Evolutionary conservation across 2,329 filamentous ascomycete species (phyloP), one percentile per base, ranked within the genome.

Genomic region (Colletotrichum higginsianum): DNA sequence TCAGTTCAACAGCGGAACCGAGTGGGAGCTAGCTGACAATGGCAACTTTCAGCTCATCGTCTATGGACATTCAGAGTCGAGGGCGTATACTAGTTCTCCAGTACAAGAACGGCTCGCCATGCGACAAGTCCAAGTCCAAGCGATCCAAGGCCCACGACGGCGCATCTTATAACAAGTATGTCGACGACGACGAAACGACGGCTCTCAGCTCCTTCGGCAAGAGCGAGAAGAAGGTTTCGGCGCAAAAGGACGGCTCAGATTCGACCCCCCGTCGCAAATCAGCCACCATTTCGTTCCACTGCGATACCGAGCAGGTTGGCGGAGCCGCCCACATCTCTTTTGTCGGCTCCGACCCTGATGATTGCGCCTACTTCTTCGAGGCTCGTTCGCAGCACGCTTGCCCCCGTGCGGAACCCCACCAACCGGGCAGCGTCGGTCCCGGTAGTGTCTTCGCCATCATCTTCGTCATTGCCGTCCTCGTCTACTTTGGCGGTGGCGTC

Each of bases 301-400:
- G 96, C 85, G 95, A 98, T 79, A 90, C 90, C 73, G 95, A 98
- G 77, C 91, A 94, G 1, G 85, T 92, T 2, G 88, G 87, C 40
- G 89, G 89, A 5, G 87, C 89, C 50, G 92, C 95, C 4, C 88
- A 89, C 5, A 86, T 96, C 47, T 94, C 94, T 23, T 99, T 98
- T 80, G 92, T 98, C 71, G 94, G 93, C 71, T 85, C 86, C 53
- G 92, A 95, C 73, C 92, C 94, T 50, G 95, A 98, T 79, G 92
- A 97, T 72, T 99, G 96, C 86, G 91, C 94, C 40, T 99, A 98
- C 83, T 93, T 97, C 82, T 99, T 99, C 84, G 95, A 98, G 81
- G 92, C 95, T 61, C 93, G 96, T 75, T 96, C 94, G 30, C 88
- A 90, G 56, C 93, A 94, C 75, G 96, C 95, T 13, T 99, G 96